Conservation (phyloP, 148 eudicot species). For the Diospyros kaki region DNA sequence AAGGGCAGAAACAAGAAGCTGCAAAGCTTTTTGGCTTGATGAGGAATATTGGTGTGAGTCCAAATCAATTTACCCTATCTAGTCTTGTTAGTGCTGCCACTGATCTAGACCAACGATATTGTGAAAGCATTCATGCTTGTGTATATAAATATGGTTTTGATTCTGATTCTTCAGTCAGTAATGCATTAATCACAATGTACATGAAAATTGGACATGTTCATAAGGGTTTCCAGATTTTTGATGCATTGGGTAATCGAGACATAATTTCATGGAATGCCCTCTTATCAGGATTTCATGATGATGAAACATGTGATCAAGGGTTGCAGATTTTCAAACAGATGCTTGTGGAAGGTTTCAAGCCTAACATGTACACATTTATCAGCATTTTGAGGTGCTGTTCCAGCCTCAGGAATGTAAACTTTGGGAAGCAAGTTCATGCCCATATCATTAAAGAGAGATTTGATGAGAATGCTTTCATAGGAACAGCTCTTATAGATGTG, state of each 20-base stretch:
- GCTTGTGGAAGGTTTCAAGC: slow-evolving; percentile 40
- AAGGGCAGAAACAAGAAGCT: slow-evolving; percentile 38
- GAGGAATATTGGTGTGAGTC: slow-evolving; percentile 27
- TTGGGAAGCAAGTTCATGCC: slow-evolving; percentile 49
- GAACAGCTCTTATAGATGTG: slow-evolving; percentile 46
- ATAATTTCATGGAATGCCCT: slow-evolving; percentile 46
- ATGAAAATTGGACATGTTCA: slow-evolving; percentile 24
- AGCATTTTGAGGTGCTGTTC: slow-evolving; percentile 40
- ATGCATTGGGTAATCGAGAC: slow-evolving; percentile 29
- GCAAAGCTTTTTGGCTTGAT: slow-evolving; percentile 29
- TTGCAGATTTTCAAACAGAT: slow-evolving; percentile 25
- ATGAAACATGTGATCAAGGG: slow-evolving; percentile 28
- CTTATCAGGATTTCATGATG: slow-evolving; percentile 37
- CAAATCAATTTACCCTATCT: slow-evolving; percentile 39
- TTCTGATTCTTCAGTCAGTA: slow-evolving; percentile 28
- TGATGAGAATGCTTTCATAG: slow-evolving; percentile 19
- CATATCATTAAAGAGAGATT: slow-evolving; percentile 26
- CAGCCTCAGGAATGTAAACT: slow-evolving; percentile 19
- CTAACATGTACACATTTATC: slow-evolving; percentile 33
- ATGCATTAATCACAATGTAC: slow-evolving; percentile 42
- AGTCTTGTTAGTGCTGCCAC: slow-evolving; percentile 35
- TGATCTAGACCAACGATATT: slow-evolving; percentile 19
- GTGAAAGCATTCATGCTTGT: slow-evolving; percentile 43
- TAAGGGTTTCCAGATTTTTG: slow-evolving; percentile 31
- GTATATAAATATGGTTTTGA: slow-evolving; percentile 40